Evolutionary conservation across 805 yeast species (phyloP).

Genomic region (Yamadazyma endophytica): DNA sequence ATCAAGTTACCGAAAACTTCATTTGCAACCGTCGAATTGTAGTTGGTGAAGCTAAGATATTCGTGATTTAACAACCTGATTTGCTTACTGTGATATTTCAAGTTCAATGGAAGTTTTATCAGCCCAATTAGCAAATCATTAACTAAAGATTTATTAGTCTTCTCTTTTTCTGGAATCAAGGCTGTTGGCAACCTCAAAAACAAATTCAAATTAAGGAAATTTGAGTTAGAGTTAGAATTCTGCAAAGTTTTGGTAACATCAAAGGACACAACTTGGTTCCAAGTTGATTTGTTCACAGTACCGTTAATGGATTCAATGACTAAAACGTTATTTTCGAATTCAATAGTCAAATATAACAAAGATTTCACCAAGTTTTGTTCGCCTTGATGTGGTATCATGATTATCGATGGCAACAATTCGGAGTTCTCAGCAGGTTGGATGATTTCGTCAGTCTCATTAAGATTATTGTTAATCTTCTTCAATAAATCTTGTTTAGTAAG

Average conservation of each 20-base stretch:
- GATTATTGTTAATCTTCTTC: constrained; percentile 23
- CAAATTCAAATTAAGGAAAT: constrained; percentile 64
- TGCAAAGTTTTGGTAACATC: constrained; percentile 56
- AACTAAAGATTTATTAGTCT: constrained; percentile 11
- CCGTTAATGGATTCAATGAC: constrained; percentile 85
- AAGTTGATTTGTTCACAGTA: constrained; percentile 69
- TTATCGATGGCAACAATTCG: constrained; percentile 47
- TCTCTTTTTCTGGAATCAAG: constrained; percentile 43
- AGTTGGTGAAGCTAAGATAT: constrained; percentile 28
- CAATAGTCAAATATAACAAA: constrained; percentile 80
- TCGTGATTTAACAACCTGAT: constrained; percentile 65
- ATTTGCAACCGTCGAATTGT: constrained; percentile 39
- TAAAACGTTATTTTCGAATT: constrained; percentile 91
- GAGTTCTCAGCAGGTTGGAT: constrained; percentile 31
- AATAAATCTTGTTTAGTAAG: constrained; percentile 23
- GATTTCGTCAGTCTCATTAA: constrained; percentile 17
- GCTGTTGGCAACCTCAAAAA: constrained; percentile 75
- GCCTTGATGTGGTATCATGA: constrained; percentile 43
- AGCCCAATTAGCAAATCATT: constrained; percentile 73
- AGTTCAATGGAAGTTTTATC: constrained; percentile 55
- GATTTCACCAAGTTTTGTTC: constrained; percentile 50
- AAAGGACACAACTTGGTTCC: constrained; percentile 87
- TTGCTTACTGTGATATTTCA: constrained; percentile 45
- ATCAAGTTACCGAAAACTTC: constrained; percentile 46
- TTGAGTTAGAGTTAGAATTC: constrained; percentile 27